Conservation (phyloP, 2,329 filamentous ascomycete species). For the Colletotrichum gloeosporioides region DNA sequence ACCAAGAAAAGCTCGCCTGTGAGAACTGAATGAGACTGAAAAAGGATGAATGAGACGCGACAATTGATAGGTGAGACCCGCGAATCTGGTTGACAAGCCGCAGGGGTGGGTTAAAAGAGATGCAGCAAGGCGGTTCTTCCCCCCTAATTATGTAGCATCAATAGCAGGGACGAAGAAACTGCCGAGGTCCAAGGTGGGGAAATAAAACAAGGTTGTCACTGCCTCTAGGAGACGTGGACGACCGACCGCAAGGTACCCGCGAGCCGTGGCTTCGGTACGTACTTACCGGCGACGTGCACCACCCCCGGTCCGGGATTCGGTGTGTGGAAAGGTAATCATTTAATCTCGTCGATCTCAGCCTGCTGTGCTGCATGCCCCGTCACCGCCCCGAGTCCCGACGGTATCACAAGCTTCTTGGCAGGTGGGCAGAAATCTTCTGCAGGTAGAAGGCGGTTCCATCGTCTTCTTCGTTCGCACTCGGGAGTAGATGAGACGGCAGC, state of each 20-base stretch:
- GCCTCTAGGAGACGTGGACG: neutral
- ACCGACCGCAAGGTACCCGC: neutral
- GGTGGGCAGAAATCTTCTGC: neutral
- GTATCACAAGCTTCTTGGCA: slow-evolving; percentile 17
- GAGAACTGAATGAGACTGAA: neutral
- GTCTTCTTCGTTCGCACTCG: neutral
- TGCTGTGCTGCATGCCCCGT: neutral
- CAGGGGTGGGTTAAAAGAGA: neutral
- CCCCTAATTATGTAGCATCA: slow-evolving; percentile 12
- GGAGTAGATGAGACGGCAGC: neutral
- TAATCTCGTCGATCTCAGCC: neutral
- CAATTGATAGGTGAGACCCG: neutral
- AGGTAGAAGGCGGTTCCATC: neutral
- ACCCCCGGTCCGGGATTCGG: neutral
- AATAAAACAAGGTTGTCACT: neutral
- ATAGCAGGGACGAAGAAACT: neutral
- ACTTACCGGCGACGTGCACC: neutral
- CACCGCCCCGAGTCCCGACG: neutral
- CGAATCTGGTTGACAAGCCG: neutral
- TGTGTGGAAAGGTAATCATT: neutral
- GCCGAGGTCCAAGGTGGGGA: slow-evolving; percentile 18
- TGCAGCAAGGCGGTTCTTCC: neutral
- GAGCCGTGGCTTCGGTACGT: neutral
- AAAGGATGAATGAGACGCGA: neutral
- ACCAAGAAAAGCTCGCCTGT: neutral